phyloP scores from a whole-genome alignment of 2,329 filamentous ascomycete species.

The Sclerotinia borealis region DNA sequence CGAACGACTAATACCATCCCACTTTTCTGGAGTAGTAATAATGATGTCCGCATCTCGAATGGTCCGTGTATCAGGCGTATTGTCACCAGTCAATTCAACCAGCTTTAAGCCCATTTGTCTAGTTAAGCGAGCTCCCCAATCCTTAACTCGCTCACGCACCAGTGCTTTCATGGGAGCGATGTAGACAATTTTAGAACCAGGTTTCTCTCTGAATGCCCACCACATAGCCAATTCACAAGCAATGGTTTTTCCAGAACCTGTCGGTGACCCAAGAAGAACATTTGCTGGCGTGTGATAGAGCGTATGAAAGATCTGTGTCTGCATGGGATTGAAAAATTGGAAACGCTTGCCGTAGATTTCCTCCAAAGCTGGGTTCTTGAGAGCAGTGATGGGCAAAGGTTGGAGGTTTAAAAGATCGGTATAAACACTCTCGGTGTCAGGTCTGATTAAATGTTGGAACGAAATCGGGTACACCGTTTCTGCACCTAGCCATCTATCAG shows the following conservation, averaged over 20 bases:
- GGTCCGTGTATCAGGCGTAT: conserved; percentile 92
- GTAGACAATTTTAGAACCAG: conserved; percentile 95
- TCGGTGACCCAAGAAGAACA: conserved; percentile 89
- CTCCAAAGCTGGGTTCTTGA: conserved; percentile 82
- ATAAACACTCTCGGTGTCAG: conserved; percentile 95
- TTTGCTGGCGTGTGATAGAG: conserved; percentile 90
- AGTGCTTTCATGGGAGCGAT: conserved; percentile 99
- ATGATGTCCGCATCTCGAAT: conserved; percentile 97
- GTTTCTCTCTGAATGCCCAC: conserved; percentile 95
- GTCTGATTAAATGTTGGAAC: conserved; percentile 94
- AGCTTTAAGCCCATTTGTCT: conserved; percentile 79
- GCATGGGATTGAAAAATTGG: conserved; percentile 98
- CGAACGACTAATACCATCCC: conserved; percentile 97
- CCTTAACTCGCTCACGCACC: conserved; percentile 90
- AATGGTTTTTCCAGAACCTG: conserved; percentile 95
- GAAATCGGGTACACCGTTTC: conserved; percentile 94
- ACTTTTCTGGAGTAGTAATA: conserved; percentile 98
- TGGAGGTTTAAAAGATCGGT: conserved; percentile 90
- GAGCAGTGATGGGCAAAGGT: conserved; percentile 75
- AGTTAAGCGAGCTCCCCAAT: conserved; percentile 82
- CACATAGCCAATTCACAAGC: conserved; percentile 97
- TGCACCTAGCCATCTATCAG: conserved; percentile 92
- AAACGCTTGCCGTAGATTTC: conserved; percentile 85
- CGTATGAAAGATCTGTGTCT: conserved; percentile 96
- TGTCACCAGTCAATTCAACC: conserved; percentile 95